phyloP scores from a whole-genome alignment of 1,139 yeast species.

The Hansenula sp. region DNA sequence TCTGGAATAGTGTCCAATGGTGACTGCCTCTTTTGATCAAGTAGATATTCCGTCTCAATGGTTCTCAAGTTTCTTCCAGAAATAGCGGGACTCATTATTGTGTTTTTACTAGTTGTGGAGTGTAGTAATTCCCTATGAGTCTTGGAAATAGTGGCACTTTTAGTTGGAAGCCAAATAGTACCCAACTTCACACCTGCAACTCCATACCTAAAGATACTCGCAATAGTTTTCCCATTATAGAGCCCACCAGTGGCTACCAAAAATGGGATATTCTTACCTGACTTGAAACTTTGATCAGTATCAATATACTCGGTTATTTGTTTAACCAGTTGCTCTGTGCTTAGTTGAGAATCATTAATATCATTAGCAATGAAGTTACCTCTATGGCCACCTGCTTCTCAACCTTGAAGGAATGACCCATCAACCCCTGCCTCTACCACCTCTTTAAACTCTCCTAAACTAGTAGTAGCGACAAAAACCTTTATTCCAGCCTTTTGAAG shows the following conservation, averaged over 20 bases:
- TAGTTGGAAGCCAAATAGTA: conserved; percentile 37
- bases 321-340: conserved; percentile 32
- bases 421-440: conserved; percentile 29
- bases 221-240: conserved; percentile 27
- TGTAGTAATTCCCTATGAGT: conserved; percentile 10
- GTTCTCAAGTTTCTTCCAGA: conserved; percentile 23
- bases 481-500: conserved; percentile 31
- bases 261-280: conserved; percentile 22
- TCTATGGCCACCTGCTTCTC: conserved; percentile 55
- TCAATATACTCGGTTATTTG: conserved; percentile 22
- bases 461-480: conserved; percentile 40
- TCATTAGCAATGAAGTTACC: conserved; percentile 36
- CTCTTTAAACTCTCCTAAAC: conserved; percentile 33
- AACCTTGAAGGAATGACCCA: conserved; percentile 46
- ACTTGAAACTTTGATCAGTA: neutral
- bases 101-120: conserved; percentile 6
- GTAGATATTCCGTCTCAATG: conserved; percentile 14
- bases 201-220: conserved; percentile 30
- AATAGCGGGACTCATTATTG: conserved; percentile 18
- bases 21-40: conserved; percentile 1
- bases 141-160: conserved; percentile 13
- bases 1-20: conserved; percentile 13
- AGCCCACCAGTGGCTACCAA: conserved; percentile 49
- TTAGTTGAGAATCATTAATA: conserved; percentile 31
- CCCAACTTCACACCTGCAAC: conserved; percentile 48